phyloP scores from a whole-genome alignment of 495 filamentous ascomycete species.

The Lophium mytilinum region DNA sequence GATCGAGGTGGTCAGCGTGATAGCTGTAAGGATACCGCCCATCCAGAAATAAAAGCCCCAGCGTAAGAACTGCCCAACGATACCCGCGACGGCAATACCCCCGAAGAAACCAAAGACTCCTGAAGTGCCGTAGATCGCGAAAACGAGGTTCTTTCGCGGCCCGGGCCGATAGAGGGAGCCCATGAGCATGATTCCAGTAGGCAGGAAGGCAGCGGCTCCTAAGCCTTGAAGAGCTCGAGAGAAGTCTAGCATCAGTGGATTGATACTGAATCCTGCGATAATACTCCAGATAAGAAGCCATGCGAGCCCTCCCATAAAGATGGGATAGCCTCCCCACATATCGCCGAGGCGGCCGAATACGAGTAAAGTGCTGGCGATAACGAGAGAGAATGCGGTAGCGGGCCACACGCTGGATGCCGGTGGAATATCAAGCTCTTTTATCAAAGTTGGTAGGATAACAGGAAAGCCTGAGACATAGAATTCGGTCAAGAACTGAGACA shows the following conservation, averaged over 20 bases:
- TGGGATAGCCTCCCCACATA: conserved; percentile 58
- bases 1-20: conserved; percentile 48
- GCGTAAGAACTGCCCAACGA: conserved; percentile 52
- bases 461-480: conserved; percentile 67
- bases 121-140: conserved; percentile 70
- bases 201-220: conserved; percentile 71
- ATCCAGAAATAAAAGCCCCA: conserved; percentile 83
- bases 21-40: conserved; percentile 48
- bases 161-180: conserved; percentile 77
- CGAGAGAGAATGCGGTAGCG: conserved; percentile 66
- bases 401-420: conserved; percentile 65
- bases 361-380: conserved; percentile 64
- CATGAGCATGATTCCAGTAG: conserved; percentile 69
- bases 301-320: conserved; percentile 58
- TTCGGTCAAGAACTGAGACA: conserved; percentile 60
- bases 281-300: conserved; percentile 72
- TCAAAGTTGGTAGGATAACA: conserved; percentile 64
- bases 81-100: conserved; percentile 73
- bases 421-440: conserved; percentile 58
- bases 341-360: conserved; percentile 78
- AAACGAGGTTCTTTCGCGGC: conserved; percentile 77
- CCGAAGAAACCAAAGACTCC: conserved; percentile 73
- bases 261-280: conserved; percentile 62
- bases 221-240: conserved; percentile 73
- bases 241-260: conserved; percentile 63